Base-by-base conservation (phyloP, 768 basidiomycete genomes). In the Arthromyces matolae region DNA sequence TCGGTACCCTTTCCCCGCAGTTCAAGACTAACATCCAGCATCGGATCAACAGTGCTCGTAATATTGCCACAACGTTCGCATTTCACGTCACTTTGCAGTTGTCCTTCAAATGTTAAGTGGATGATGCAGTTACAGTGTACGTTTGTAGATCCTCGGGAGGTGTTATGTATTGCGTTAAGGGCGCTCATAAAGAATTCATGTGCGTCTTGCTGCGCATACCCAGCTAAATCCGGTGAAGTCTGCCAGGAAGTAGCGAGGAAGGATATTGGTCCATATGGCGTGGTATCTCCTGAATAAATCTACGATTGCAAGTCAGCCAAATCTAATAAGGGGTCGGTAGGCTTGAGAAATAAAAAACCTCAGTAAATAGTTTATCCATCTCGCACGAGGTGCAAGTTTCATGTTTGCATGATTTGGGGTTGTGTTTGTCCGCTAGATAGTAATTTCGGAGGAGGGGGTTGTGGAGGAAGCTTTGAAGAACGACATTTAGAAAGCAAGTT, bases 181-280 rank as follows among this genome's bases (percentile, higher is more conserved):
- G 84, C 79, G 14, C 84, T 77, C 23, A 91, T 89, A 64, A 91
- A 89, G 61, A 83, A 87, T 64, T 91, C 86, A 71, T 94, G 92
- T 2, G 92, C 90, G 52, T 97, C 94, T 60, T 95, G 95, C 63
- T 98, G 95, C 0, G 90, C 83, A 60, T 97, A 92, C 2, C 93
- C 94, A 4, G 91, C 81, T 22, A 97, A 72, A 51, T 95, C 92
- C 0, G 84, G 68, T 0, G 86, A 84, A 52, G 76, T 78, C 56
- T 76, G 80, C 94, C 93, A 97, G 27, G 86, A 89, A 22, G 87
- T 84, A 12, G 84, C 75, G 7, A 98, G 77, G 61, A 97, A 86
- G 3, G 83, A 81, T 2, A 84, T 80, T 0, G 95, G 94, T 0
- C 89, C 93, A 56, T 82, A 86, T 0, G 92, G 83, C 6, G 72